phyloP scores from a whole-genome alignment of 2,329 filamentous ascomycete species.

The Aphanoascus verrucosus region DNA sequence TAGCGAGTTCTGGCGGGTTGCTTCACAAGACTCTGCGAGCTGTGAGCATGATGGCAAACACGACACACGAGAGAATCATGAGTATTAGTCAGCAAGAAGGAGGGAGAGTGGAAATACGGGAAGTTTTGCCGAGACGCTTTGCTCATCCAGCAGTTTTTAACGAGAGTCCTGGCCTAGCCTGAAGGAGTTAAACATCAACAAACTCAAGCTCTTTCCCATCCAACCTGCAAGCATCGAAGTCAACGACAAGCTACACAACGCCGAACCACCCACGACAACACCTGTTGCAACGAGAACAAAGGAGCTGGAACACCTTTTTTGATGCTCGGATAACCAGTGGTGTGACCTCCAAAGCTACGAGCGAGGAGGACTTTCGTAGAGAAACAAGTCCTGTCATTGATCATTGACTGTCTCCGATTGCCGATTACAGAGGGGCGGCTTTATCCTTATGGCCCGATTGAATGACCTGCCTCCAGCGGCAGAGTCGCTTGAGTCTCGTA shows the following conservation, averaged over 20 bases:
- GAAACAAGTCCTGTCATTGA: no score
- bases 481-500: slow-evolving; percentile 41
- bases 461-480: slow-evolving; percentile 37
- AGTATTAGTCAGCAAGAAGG: neutral
- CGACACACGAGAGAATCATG: neutral
- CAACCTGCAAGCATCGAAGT: neutral
- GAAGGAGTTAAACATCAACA: slow-evolving; percentile 15
- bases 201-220: neutral
- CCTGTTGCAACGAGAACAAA: no score
- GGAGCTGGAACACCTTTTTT: no score
- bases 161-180: slow-evolving; percentile 4
- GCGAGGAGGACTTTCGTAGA: neutral
- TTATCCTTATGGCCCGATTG: slow-evolving; percentile 36
- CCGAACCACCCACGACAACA: no score
- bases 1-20: no score
- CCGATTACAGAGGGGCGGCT: neutral
- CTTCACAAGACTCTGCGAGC: neutral
- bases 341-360: no score
- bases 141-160: neutral
- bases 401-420: no score
- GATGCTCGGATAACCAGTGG: no score
- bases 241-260: no score
- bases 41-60: neutral
- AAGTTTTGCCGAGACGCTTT: neutral
- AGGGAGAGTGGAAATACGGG: no score